Percentiles rank a stretch among this genome's conserved stretches.
Evolutionary conservation across 345 rosid species (phyloP).

Genomic region (Populus deltoides): DNA sequence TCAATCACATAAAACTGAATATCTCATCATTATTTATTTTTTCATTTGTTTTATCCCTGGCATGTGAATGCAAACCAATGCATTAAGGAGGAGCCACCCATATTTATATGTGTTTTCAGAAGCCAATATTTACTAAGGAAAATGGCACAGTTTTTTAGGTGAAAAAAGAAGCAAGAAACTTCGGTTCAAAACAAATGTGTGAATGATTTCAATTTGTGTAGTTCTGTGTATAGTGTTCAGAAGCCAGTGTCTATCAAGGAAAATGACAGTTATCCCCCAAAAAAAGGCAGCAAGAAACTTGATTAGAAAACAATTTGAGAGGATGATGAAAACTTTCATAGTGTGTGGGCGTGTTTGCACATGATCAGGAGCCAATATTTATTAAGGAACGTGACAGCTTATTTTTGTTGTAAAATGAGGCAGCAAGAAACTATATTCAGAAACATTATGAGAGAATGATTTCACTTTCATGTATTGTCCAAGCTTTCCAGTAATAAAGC

Average conservation of each 20-base stretch:
- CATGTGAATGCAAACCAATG: neutral
- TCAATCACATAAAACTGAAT: neutral
- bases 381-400: neutral
- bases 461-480: neutral
- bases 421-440: slow-evolving; percentile 5
- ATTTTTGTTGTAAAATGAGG: neutral
- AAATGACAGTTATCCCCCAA: too few relatives aligned
- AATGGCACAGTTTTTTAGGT: neutral
- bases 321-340: too few relatives aligned
- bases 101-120: neutral
- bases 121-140: neutral
- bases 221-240: neutral
- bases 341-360: neutral
- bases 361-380: too few relatives aligned
- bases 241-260: too few relatives aligned
- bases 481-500: neutral
- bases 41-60: neutral
- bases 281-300: too few relatives aligned
- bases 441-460: neutral
- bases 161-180: neutral
- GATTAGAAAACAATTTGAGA: too few relatives aligned
- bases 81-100: neutral
- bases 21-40: neutral
- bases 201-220: neutral
- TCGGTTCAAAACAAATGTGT: too few relatives aligned